Base-by-base conservation (phyloP, 179 eudicot genomes). In the Drosera spatulata region DNA sequence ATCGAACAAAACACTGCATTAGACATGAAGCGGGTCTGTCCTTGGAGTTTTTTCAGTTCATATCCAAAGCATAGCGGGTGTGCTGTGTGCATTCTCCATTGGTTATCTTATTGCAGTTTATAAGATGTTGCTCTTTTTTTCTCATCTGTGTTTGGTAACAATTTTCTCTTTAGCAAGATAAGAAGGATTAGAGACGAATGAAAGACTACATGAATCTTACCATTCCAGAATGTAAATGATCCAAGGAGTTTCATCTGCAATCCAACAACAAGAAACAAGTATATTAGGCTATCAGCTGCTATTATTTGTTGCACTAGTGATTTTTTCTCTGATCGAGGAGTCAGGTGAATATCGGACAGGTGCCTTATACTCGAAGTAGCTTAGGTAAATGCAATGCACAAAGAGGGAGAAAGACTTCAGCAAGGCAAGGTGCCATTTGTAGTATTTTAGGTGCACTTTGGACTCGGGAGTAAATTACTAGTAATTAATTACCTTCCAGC, bases 241-340 rank as follows among this genome's bases (percentile, higher is more conserved):
- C 68, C 72, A n/a, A 70, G 38, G 38, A 74, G 41, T 58, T 70
- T 58, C 78, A 66, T 74, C 78, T 74, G 65, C 61, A 55, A n/a
- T 3, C 56, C 33, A 4, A 13, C 10, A 5, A 14, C 13, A 22
- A 53, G 4, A 39, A 50, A 5, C 2, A 9, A 10, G 7, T 10
- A 14, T 10, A 53, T 22, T 22, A 22, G 33, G 33, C 33, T 22
- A 22, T 22, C 33, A 22, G 33, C 33, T 22, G 33, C 33, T 22
- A 22, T 22, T 22, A 22, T 22, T 22, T 22, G 33, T 22, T 22
- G 33, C 33, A 22, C 33, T 22, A 22, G 33, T 22, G 33, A 22
- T 22, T 22, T 22, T 22, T 22, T 22, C 33, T 22, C 33, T 22
- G 33, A 1, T 22, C 33, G 1, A 22, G 33, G 33, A 22, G 33